Base-by-base conservation (phyloP, 2,329 filamentous ascomycete genomes). In the Mycogone perniciosa region DNA sequence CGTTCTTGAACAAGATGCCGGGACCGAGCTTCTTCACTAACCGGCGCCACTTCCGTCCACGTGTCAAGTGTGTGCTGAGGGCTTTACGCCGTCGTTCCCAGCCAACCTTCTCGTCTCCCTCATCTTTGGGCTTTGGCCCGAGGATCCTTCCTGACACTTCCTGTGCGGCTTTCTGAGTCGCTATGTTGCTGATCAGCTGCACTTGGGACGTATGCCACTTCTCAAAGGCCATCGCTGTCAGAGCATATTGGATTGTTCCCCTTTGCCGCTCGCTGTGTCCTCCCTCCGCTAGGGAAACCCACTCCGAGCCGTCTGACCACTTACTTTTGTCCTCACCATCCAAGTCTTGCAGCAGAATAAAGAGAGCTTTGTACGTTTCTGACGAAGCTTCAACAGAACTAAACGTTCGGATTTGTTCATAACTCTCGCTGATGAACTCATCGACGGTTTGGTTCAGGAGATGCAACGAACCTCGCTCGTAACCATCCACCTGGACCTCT, bases 141-240 rank as follows among this genome's bases (percentile, higher is more conserved):
- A 44, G 39, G 10, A 38, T 33, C 10, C 41, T 42, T 10, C n/a
- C 39, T 20, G 31, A 43, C 5, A 30, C 33, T 44, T 37, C 26
- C 27, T 11, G 6, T n/a, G 29, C 9, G 6, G 33, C 33, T 38
- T 11, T 37, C 13, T 34, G 4, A 20, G 31, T 26, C 38, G 35
- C 7, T n/a, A 9, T n/a, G 11, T 20, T 11, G 26, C 13, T 27
- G 7, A 27, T 35, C 38, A 42, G n/a, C n/a, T 35, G 38, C 30
- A 50, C 47, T 44, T 50, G 40, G 5, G 41, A 44, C 10, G 13
- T 11, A 38, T 50, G 47, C 47, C 40, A 50, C 11, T 39, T 26
- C 30, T 20, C 30, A 31, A 50, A 50, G 2, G 40, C 47, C 13
- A 50, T 50, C 30, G 47, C 47, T 11, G 41, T 39, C 7, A 44